Conservation (phyloP, 2,329 filamentous ascomycete genomes). For the Pseudopyrenochaeta lycopersici region DNA sequence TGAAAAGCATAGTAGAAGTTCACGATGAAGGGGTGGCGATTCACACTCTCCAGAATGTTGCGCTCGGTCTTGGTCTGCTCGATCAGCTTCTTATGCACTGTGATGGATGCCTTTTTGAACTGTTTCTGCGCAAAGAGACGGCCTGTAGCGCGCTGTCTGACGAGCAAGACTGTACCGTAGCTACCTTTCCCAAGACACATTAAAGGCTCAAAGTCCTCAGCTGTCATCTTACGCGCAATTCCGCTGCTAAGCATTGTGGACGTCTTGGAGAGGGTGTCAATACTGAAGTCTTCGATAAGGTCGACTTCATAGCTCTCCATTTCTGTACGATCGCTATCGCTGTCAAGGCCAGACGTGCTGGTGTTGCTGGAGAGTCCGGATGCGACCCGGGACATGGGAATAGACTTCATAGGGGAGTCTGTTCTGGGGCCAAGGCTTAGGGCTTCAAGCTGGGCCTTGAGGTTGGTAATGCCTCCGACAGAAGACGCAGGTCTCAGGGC, state of each 20-base stretch:
- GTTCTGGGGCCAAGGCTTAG: slow-evolving; percentile 72
- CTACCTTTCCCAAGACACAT: slow-evolving; percentile 95
- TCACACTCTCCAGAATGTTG: slow-evolving; percentile 92
- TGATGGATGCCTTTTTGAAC: slow-evolving; percentile 95
- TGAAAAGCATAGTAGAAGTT: slow-evolving; percentile 99
- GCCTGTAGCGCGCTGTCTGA: slow-evolving; percentile 87
- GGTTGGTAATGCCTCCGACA: slow-evolving; percentile 77
- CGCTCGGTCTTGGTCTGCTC: slow-evolving; percentile 98
- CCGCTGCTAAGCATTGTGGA: slow-evolving; percentile 52
- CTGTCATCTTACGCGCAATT: slow-evolving; percentile 83
- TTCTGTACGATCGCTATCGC: slow-evolving; percentile 75
- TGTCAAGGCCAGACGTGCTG: slow-evolving; percentile 65
- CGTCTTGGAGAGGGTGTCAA: slow-evolving; percentile 56
- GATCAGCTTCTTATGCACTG: slow-evolving; percentile 93
- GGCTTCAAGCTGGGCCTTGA: slow-evolving; percentile 83
- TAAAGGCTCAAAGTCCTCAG: slow-evolving; percentile 87
- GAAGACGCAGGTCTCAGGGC: slow-evolving; percentile 60
- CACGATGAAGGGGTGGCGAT: slow-evolving; percentile 95
- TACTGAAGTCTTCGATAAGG: slow-evolving; percentile 84
- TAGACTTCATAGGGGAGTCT: slow-evolving; percentile 61
- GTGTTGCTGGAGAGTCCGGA: slow-evolving; percentile 63
- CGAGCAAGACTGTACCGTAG: slow-evolving; percentile 92
- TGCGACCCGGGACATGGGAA: slow-evolving; percentile 34
- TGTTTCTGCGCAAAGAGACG: slow-evolving; percentile 97
- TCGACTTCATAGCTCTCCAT: slow-evolving; percentile 85